Evolutionary conservation across 768 basidiomycete species (phyloP).

Genomic region (Rhizopogon vinicolor): DNA sequence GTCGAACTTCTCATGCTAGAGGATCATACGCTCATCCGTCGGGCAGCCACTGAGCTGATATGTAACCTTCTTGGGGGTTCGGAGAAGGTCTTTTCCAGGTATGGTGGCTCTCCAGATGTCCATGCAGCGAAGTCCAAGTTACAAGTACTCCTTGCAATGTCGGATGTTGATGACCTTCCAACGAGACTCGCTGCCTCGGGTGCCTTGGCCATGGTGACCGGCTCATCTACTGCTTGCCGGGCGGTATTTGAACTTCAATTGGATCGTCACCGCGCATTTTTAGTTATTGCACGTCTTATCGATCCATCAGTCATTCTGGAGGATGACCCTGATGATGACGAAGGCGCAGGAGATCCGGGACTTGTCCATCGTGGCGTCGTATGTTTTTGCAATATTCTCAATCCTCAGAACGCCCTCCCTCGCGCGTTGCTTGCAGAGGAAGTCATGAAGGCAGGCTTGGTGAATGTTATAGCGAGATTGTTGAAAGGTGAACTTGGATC

Average conservation of each 20-base stretch:
- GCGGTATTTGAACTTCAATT: conserved; percentile 60
- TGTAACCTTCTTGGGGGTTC: conserved; percentile 87
- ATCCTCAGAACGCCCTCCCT: conserved; percentile 34
- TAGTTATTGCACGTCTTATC: conserved; percentile 62
- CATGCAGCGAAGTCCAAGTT: conserved; percentile 52
- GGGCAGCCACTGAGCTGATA: conserved; percentile 86
- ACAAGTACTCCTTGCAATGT: conserved; percentile 78
- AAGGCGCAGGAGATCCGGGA: conserved; percentile 42
- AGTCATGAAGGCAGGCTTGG: conserved; percentile 49
- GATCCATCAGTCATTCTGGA: conserved; percentile 44
- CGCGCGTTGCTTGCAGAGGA: conserved; percentile 44
- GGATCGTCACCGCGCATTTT: conserved; percentile 59
- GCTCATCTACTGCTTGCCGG: conserved; percentile 53
- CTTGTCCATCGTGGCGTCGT: conserved; percentile 76
- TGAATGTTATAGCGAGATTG: conserved; percentile 45
- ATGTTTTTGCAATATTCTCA: conserved; percentile 63
- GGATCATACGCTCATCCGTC: conserved; percentile 74
- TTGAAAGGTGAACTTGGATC: conserved; percentile 38
- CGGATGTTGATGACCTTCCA: conserved; percentile 78
- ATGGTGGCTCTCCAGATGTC: conserved; percentile 43
- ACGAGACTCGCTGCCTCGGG: conserved; percentile 91
- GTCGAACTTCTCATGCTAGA: conserved; percentile 76
- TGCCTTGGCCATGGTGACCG: conserved; percentile 77
- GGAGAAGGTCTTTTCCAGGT: conserved; percentile 71
- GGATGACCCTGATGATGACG: conserved; percentile 31